Percentiles rank a stretch among this genome's conserved stretches.
These are phyloP conservation scores for Trichoderma brevicompactum DNA, from an alignment of 2,329 filamentous ascomycete genomes.

Conservation along the genomic window DNA sequence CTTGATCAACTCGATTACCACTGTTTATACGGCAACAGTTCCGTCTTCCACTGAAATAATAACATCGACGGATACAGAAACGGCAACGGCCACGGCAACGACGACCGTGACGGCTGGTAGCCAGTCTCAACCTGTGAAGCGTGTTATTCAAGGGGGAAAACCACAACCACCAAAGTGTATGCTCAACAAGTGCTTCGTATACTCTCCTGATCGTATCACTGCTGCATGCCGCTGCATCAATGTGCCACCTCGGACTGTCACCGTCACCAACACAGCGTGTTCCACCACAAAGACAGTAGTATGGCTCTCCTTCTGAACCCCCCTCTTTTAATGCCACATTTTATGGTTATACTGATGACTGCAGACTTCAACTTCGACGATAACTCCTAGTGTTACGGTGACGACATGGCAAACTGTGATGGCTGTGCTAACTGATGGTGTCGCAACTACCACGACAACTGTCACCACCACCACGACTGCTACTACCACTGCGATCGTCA, in stretches of 20 bases:
- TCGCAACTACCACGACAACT: conserved; percentile 8
- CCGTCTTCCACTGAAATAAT: conserved; percentile 32
- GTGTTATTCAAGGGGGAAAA: conserved; percentile 7
- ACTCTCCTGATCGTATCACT: conserved; percentile 35
- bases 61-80: conserved; percentile 27
- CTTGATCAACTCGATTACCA: conserved; percentile 31
- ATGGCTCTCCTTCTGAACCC: neutral
- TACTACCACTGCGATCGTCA: neutral
- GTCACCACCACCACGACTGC: conserved; percentile 5
- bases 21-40: conserved; percentile 33
- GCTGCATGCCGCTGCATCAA: conserved; percentile 36
- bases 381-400: conserved; percentile 6
- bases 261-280: conserved; percentile 28
- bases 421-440: neutral
- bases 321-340: neutral
- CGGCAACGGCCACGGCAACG: conserved; percentile 32
- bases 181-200: conserved; percentile 33
- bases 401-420: conserved; percentile 12
- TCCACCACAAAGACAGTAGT: conserved; percentile 30
- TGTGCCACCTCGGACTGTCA: conserved; percentile 33
- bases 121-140: conserved; percentile 15
- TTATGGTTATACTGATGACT: neutral
- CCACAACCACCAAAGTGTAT: conserved; percentile 33
- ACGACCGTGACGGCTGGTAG: conserved; percentile 10
- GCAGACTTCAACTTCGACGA: conserved; percentile 15